Conservation (phyloP, 148 eudicot genomes). For the Camellia sinensis region DNA sequence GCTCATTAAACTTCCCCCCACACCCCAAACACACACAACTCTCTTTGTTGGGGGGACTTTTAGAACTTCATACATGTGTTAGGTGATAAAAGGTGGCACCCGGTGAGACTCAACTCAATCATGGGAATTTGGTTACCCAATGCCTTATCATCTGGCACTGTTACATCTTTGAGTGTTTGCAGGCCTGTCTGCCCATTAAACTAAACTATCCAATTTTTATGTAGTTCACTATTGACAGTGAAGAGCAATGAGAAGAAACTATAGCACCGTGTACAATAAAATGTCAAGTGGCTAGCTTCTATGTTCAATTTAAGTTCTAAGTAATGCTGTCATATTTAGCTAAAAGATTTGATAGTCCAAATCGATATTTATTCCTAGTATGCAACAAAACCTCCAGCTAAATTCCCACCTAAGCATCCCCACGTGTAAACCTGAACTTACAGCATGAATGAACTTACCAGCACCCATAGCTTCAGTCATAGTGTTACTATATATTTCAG, state of each 20-base stretch:
- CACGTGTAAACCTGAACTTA: not conserved
- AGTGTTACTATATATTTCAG: constrained; percentile 72
- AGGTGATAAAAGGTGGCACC: not conserved
- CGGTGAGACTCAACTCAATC: not conserved
- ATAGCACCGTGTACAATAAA: not conserved
- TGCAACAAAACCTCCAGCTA: not conserved
- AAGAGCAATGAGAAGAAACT: constrained; percentile 1
- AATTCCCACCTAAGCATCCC: not conserved
- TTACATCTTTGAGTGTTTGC: not conserved
- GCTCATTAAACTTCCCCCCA: not conserved
- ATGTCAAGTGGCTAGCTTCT: not conserved
- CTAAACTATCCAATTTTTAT: not conserved
- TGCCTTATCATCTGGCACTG: not conserved
- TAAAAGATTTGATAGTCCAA: not conserved
- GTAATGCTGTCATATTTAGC: not conserved
- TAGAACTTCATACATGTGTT: not conserved
- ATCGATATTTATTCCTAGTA: not conserved
- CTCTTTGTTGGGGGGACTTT: not conserved
- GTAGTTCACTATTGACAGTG: not conserved
- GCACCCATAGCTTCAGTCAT: constrained; percentile 99
- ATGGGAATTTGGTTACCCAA: no score
- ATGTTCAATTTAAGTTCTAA: not conserved
- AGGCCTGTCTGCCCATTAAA: not conserved
- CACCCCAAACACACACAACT: not conserved
- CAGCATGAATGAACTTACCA: constrained; percentile 47